Base-by-base conservation (phyloP, 495 filamentous ascomycete species). In the Xylaria palmicola region DNA sequence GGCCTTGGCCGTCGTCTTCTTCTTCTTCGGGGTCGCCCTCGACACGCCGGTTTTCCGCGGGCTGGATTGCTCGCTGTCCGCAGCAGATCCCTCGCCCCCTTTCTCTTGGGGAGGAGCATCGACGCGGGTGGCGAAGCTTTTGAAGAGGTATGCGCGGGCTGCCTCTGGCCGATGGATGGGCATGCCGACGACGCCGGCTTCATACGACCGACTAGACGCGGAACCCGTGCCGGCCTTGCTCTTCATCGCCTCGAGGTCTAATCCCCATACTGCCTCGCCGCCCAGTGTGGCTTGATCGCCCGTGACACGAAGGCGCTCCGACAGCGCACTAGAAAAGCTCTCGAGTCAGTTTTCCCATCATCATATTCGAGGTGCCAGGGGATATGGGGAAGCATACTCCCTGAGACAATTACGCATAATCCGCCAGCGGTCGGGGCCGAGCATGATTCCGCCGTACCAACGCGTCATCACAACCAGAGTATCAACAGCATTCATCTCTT, bases 391-490 rank as follows among this genome's bases (percentile, higher is more conserved):
- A 15, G 32, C 59, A 8, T 39, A 61, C 59, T 61, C 59, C 24
- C 49, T 70, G 15, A 82, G 74, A 49, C 75, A 77, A 47, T 75
- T 75, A 6, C 79, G 69, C 77, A 85, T 85, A 61, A 85, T 72
- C 26, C 81, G 75, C 81, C 81, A 85, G 39, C 94, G 79, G 71
- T 96, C 94, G 12, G 90, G 88, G 0, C 94, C 94, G 9, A 98
- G 76, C 62, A 90, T 82, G 5, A 93, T 80, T 0, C 94, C 94
- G 0, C 94, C 94, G 71, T 91, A 98, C 94, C 94, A 98, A 27
- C 94, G 79, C 34, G 88, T 90, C 47, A 98, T 89, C 19, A 98
- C 91, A 6, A 98, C 90, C 15, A 97, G 79, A 1, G 90, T 87
- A 75, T 92, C 83, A 77, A 87, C 88, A 2, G 91, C 85, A 71